Percentiles rank a stretch among this genome's conserved stretches.
These are phyloP conservation scores for Halenospora varia DNA, from an alignment of 495 filamentous ascomycete species.

Conservation along the genomic window DNA sequence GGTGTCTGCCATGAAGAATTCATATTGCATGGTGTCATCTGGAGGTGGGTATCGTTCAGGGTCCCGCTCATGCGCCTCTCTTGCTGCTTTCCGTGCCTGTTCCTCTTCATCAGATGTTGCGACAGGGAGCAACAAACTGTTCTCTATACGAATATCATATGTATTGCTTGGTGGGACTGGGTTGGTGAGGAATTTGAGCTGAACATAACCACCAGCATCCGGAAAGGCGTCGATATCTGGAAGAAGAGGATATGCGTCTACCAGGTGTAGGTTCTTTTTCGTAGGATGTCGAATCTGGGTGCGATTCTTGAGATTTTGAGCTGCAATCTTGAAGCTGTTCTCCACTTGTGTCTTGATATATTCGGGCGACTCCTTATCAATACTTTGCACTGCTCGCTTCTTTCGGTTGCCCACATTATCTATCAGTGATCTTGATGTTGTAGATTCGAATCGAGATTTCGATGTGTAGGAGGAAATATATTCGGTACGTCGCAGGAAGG, in stretches of 20 bases:
- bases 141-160: slow-evolving; percentile 80
- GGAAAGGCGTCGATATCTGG: slow-evolving; percentile 87
- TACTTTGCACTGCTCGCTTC: slow-evolving; percentile 14
- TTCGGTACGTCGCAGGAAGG: slow-evolving; percentile 93
- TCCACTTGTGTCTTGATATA: slow-evolving; percentile 77
- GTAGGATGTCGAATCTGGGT: slow-evolving; percentile 74
- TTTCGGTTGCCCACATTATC: slow-evolving; percentile 14
- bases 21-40: slow-evolving; percentile 67
- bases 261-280: slow-evolving; percentile 70
- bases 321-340: slow-evolving; percentile 83
- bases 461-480: slow-evolving; percentile 65
- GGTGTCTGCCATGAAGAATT: slow-evolving; percentile 70
- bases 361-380: slow-evolving; percentile 66
- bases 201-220: slow-evolving; percentile 80
- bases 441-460: slow-evolving; percentile 25
- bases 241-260: slow-evolving; percentile 76
- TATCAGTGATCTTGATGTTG: slow-evolving; percentile 21
- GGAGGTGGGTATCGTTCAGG: slow-evolving; percentile 57
- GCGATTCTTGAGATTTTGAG: slow-evolving; percentile 60
- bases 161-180: slow-evolving; percentile 54
- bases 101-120: slow-evolving; percentile 46
- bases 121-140: slow-evolving; percentile 70
- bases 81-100: slow-evolving; percentile 42
- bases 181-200: slow-evolving; percentile 84
- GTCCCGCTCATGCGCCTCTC: slow-evolving; percentile 58